These are phyloP conservation scores for Nyctanthes arbortristis DNA, from an alignment of 257 asterid species.

Conservation along the genomic window DNA sequence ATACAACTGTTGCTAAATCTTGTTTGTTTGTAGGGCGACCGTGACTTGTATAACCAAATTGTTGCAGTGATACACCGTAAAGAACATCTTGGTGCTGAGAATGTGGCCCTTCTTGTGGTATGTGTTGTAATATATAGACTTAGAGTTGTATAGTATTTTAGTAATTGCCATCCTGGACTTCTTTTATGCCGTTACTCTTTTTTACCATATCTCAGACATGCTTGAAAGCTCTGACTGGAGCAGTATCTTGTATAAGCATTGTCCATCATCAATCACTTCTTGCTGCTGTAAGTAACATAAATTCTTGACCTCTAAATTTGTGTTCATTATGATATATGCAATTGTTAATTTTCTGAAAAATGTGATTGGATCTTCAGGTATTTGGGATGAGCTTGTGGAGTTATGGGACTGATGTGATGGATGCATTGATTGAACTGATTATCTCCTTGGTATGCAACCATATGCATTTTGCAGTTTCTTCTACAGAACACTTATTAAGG, in stretches of 20 bases:
- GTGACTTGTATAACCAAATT: slow-evolving; percentile 57
- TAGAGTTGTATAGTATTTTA: neutral
- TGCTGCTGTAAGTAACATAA: slow-evolving; percentile 58
- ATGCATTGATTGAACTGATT: slow-evolving; percentile 66
- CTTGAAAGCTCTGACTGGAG: slow-evolving; percentile 73
- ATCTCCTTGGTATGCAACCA: slow-evolving; percentile 58
- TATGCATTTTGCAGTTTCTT: slow-evolving; percentile 19
- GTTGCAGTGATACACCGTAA: slow-evolving; percentile 54
- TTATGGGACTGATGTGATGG: too few species aligned
- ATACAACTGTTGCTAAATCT: neutral
- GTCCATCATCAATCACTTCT: slow-evolving; percentile 70
- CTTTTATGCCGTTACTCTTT: neutral
- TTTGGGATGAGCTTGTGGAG: slow-evolving; percentile 78
- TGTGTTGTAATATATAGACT: slow-evolving; percentile 16
- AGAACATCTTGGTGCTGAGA: slow-evolving; percentile 47
- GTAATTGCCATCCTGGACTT: slow-evolving; percentile 17
- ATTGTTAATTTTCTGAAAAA: neutral
- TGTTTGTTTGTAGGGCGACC: slow-evolving; percentile 53
- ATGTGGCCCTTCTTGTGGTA: slow-evolving; percentile 91
- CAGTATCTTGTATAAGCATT: slow-evolving; percentile 68
- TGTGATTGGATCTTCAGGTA: slow-evolving; percentile 48
- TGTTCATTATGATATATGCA: neutral
- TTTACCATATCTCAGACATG: slow-evolving; percentile 55
- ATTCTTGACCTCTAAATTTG: neutral
- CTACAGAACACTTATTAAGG: too few species aligned